A percentile compares a stretch with the other conserved stretches of the same genome.
Conservation (phyloP, 139 green algal species). For the Tetradesmus lagerheimii region DNA sequence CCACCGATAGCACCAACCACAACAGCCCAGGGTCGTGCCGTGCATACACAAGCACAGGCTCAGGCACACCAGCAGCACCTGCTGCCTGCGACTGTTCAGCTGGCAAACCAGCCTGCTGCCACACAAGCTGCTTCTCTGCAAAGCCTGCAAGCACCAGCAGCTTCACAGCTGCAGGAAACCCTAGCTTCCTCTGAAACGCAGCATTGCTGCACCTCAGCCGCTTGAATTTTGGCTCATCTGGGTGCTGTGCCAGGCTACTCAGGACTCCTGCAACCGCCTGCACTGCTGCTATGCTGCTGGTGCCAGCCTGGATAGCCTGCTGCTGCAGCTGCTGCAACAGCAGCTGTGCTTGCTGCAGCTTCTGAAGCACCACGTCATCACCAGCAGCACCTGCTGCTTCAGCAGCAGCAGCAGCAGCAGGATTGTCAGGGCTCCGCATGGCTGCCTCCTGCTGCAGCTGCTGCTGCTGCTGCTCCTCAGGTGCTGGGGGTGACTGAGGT, state of each 20-base stretch:
- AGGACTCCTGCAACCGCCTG: slow-evolving; percentile 48
- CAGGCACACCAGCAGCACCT: background rate
- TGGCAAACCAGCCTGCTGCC: too few species aligned
- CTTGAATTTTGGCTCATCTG: slow-evolving; percentile 42
- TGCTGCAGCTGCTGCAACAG: slow-evolving; percentile 10
- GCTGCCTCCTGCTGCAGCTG: background rate
- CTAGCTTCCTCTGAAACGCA: slow-evolving; percentile 46
- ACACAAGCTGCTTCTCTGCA: slow-evolving; percentile 3
- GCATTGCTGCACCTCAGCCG: slow-evolving; percentile 47
- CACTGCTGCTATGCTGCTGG: slow-evolving; percentile 3
- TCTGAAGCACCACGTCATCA: slow-evolving; percentile 2
- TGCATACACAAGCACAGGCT: slow-evolving; percentile 41
- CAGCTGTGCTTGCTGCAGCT: slow-evolving; percentile 1
- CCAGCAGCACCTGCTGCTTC: background rate
- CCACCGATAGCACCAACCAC: slow-evolving; percentile 57
- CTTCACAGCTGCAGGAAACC: slow-evolving; percentile 43
- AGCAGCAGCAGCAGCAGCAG: slow-evolving; percentile 4
- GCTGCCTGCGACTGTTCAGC: background rate
- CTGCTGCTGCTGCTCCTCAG: background rate
- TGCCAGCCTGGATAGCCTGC: background rate
- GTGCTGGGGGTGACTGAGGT: background rate
- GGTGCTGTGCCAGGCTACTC: slow-evolving; percentile 43
- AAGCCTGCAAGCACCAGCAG: slow-evolving; percentile 59
- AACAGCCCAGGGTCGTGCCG: slow-evolving; percentile 58
- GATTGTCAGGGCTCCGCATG: background rate